These are phyloP conservation scores for Pterothamnion heteromorphum DNA, from an alignment of 31 red algal species.

Conservation along the genomic window DNA sequence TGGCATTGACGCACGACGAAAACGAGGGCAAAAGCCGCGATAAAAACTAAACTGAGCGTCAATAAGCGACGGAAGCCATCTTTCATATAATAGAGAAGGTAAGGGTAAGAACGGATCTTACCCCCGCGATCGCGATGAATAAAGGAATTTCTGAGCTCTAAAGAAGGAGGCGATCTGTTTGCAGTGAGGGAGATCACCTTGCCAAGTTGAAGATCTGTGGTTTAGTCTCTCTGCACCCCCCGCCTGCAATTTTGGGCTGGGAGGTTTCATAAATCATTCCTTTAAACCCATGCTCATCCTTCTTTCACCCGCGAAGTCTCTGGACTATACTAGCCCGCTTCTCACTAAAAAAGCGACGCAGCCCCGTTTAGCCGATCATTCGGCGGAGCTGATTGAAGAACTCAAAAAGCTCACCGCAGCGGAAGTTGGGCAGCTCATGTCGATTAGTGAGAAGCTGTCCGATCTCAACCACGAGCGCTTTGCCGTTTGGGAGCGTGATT, in stretches of 20 bases:
- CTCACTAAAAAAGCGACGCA: not conserved
- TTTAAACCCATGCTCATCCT: not conserved
- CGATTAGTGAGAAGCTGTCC: not conserved
- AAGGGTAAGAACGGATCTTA: too few relatives aligned
- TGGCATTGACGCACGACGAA: not conserved
- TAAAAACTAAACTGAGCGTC: not conserved
- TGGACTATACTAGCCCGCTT: not conserved
- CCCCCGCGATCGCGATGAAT: too few relatives aligned
- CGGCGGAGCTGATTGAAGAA: not conserved
- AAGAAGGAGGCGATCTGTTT: too few relatives aligned
- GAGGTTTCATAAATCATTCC: too few relatives aligned
- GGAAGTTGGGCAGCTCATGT: not conserved
- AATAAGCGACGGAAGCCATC: not conserved
- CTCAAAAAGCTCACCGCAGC: not conserved
- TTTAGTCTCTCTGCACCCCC: too few relatives aligned
- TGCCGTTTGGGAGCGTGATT: not conserved
- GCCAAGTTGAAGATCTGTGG: too few relatives aligned
- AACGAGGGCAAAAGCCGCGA: not conserved
- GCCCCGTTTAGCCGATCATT: not conserved
- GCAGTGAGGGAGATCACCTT: too few relatives aligned
- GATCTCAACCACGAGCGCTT: not conserved
- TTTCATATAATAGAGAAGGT: not conserved
- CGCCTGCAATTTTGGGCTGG: too few relatives aligned
- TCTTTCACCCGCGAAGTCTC: not conserved
- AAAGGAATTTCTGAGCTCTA: too few relatives aligned